phyloP scores from a whole-genome alignment of 495 filamentous ascomycete species.

The Aspergillus ellipticus region DNA sequence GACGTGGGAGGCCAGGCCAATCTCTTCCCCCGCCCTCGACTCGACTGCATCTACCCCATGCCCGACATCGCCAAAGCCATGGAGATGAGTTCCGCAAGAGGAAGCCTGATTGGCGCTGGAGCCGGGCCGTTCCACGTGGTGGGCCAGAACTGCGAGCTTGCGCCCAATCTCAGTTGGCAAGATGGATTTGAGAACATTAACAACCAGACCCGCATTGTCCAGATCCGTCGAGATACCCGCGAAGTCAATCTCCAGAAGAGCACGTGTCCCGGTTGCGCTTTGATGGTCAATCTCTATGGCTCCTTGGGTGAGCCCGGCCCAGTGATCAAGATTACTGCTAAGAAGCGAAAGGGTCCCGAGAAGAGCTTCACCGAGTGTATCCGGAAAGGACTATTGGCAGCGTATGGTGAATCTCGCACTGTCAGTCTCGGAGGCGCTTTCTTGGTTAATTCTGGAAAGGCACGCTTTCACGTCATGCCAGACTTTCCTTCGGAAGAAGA shows the following conservation, averaged over 20 bases:
- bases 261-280: conserved; percentile 23
- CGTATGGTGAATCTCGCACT: conserved; percentile 24
- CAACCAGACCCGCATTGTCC: conserved; percentile 13
- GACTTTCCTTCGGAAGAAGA: conserved; percentile 29
- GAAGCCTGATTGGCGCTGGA: conserved; percentile 32
- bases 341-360: conserved; percentile 18
- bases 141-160: conserved; percentile 36
- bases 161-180: conserved; percentile 31
- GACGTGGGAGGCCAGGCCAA: conserved; percentile 37
- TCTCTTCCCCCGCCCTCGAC: conserved; percentile 30
- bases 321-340: conserved; percentile 31
- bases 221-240: background rate
- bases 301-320: conserved; percentile 26
- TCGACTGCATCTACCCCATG: conserved; percentile 29
- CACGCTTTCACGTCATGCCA: conserved; percentile 43
- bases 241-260: conserved; percentile 1
- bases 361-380: conserved; percentile 35
- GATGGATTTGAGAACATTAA: conserved; percentile 2
- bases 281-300: conserved; percentile 40
- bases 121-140: conserved; percentile 40
- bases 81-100: conserved; percentile 25
- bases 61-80: conserved; percentile 26
- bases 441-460: conserved; percentile 29
- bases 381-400: conserved; percentile 18
- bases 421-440: conserved; percentile 39